Base-by-base conservation (phyloP, 768 basidiomycete genomes). In the Leccinum imitatum region DNA sequence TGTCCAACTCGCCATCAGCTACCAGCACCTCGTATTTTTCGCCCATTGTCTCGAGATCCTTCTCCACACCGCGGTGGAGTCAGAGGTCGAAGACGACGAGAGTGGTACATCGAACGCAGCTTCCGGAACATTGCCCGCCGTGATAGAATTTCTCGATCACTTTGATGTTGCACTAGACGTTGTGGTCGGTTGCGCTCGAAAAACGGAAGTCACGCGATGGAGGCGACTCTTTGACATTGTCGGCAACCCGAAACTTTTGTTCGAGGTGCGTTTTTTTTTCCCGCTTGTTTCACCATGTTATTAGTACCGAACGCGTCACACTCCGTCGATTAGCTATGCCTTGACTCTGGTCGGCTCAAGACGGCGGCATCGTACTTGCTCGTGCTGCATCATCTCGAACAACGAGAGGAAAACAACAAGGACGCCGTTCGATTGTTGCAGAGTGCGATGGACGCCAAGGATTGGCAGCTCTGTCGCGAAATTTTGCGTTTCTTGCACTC, bases 201-300 rank as follows among this genome's bases (percentile, higher is more conserved):
- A 99, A 78, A 98, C 93, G 6, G 97, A 99, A 75, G 83, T 95
- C 70, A 88, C 91, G 4, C 76, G 90, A 54, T 99, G 97, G 97
- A 83, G 84, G 50, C 83, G 88, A 57, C 76, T 99, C 44, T 99
- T 99, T 72, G 85, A 86, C 57, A 82, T 92, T 35, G 95, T 96
- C 3, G 97, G 97, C 7, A 91, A 89, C 69, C 96, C 97, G 0
- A 87, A 95, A 68, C 78, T 82, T 4, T 78, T 99, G 39, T 98
- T 98, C 69, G 96, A 99, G 82, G 93, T 95, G 68, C 55, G 79
- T 60, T 21, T 21, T 21, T 21, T 21, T 21, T 21, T 51, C 11
- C 17, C 50, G 31, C 19, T 48, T 2, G 19, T 19, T 9, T 2
- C 9, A 27, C 3, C n/a, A 4, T 21, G 19, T 11, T 33, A 31